phyloP scores from a whole-genome alignment of 345 rosid species.

The Gossypium ekmanianum region DNA sequence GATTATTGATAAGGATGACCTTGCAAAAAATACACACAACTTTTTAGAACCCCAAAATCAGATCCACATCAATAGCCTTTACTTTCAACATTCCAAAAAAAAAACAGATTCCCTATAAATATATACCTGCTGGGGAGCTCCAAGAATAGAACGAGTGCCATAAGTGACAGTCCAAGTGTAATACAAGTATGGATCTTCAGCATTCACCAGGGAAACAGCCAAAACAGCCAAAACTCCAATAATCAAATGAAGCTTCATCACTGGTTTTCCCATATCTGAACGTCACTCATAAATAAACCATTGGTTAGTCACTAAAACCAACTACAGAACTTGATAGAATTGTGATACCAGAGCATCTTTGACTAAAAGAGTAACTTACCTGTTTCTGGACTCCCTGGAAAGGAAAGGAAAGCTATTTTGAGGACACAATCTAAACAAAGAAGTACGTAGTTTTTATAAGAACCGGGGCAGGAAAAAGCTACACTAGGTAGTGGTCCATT shows the following conservation, averaged over 20 bases:
- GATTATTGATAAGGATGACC: constrained; percentile 96
- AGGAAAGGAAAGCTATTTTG: neutral
- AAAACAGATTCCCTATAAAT: neutral
- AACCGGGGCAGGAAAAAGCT: constrained; percentile 13
- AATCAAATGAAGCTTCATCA: constrained; percentile 24
- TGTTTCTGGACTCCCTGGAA: neutral
- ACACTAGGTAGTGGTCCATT: neutral
- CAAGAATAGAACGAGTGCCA: constrained; percentile 73
- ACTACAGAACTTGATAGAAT: neutral
- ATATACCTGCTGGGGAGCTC: constrained; percentile 79
- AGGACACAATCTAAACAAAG: constrained; percentile 7
- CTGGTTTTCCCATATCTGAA: constrained; percentile 29
- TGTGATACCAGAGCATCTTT: neutral
- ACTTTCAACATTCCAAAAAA: neutral
- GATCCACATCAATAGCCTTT: neutral
- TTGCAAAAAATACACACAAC: constrained; percentile 20
- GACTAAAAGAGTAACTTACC: neutral
- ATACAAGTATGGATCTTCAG: constrained; percentile 73
- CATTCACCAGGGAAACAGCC: constrained; percentile 43
- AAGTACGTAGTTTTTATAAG: constrained; percentile 12
- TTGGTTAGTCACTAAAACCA: neutral
- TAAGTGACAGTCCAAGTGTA: constrained; percentile 90
- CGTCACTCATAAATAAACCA: neutral
- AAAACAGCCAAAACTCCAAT: constrained; percentile 46
- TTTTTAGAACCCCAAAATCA: constrained; percentile 10